Percentiles rank a stretch among this genome's conserved stretches.
Evolutionary conservation across 2,329 filamentous ascomycete genomes (phyloP).

Genomic region (Hymenoscyphus albidus): DNA sequence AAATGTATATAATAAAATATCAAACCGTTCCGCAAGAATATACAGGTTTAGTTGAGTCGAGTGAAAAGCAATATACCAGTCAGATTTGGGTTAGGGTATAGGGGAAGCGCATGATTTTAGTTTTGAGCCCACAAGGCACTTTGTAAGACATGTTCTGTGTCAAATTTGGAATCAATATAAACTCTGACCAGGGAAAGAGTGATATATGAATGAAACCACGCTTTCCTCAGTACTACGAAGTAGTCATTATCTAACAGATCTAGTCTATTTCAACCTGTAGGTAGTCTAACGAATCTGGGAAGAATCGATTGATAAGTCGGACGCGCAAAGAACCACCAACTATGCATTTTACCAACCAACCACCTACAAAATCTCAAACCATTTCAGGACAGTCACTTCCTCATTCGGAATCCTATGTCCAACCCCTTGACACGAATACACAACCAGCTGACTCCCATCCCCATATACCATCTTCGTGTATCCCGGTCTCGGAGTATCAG

Average conservation of each 20-base stretch:
- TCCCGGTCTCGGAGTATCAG: not conserved
- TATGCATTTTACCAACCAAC: not conserved
- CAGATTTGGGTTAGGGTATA: no score
- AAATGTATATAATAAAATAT: no score
- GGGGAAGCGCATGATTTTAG: no score
- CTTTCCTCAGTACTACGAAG: not conserved
- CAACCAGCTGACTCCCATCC: not conserved
- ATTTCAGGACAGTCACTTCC: not conserved
- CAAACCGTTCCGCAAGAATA: no score
- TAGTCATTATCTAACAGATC: not conserved
- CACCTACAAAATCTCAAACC: not conserved
- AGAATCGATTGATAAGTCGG: not conserved
- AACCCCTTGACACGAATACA: not conserved
- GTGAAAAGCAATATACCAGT: no score
- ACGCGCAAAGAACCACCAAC: not conserved
- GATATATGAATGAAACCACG: not conserved
- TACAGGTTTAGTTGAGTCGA: no score
- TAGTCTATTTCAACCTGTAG: not conserved
- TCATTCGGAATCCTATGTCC: not conserved
- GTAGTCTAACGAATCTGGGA: not conserved
- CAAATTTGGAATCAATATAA: no score
- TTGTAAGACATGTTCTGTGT: no score
- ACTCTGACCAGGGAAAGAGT: not conserved
- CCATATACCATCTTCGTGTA: not conserved
- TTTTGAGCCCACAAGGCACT: no score